Evolutionary conservation across 345 rosid species (phyloP), one percentile per base, ranked within the genome.

Genomic region (Hypericum androsaemum): DNA sequence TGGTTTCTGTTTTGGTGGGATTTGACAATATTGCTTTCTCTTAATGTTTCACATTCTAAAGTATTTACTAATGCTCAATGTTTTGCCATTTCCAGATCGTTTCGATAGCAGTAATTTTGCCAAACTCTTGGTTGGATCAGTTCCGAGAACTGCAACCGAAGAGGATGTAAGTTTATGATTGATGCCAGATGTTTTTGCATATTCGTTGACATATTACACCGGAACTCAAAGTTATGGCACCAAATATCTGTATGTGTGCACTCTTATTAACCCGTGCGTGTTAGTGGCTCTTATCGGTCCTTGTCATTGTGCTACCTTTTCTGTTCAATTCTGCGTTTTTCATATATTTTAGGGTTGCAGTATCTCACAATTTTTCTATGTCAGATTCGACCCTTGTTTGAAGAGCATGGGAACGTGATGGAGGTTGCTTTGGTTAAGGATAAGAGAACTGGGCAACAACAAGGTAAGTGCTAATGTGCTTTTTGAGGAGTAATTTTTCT

Each of bases 111-210:
- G 75, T 47, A 72, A 67, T 59, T 60, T 78, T 60, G 94, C 95
- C 55, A 92, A 92, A 74, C 95, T 88, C 60, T 92, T 92, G 78
- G 90, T 92, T 64, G 98, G 98, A 49, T 92, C 98, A 6, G 97
- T 92, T 66, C 98, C 98, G 17, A 80, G 86, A 74, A 80, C 90
- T 50, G 81, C 82, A 35, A 56, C 60, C 17, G 98, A 92, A 64
- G 80, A 80, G 55, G 97, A 92, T 66, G 98, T 92, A 72, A 85
- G 90, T 76, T 49, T 12, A 17, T 38, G 41, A 38, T 9, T 60
- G 51, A 44, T 55, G 42, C 49, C 28, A 45, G 57, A 11, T 42
- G 41, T 12, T 15, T n/a, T 45, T n/a, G n/a, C 50, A 4, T 8
- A 12, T 46, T 46, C 5, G 22, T 1, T 0, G 0, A 1, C 10